Base-by-base conservation (phyloP, 129 eudicot species). In the Cynara cardunculus region DNA sequence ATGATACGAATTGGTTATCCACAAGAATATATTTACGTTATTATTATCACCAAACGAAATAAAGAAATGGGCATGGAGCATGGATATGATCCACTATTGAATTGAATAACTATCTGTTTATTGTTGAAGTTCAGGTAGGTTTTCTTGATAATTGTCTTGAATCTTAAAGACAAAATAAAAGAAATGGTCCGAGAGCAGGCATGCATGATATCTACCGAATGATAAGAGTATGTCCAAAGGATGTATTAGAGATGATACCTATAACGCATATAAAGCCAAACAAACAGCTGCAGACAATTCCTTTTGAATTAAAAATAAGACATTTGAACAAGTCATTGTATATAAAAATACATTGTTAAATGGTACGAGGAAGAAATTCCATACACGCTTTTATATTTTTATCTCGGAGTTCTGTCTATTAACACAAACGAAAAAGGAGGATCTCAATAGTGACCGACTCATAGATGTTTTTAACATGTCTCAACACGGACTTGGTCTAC, bases 401-500 rank as follows among this genome's bases (percentile, higher is more conserved):
- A 41, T 73, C 31, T 44, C n/a, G 37, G 26, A 73, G 62, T 56
- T 56, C 64, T 18, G 64, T 56, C 2, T 56, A 18, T 19, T 56
- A 13, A 73, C 35, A 25, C 77, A 73, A 44, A 56, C 24, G 6
- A 56, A 56, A 56, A 0, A 5, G 14, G 64, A 56, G 64, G 64
- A 56, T 18, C 24, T 56, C 24, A 56, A 56, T 10, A 56, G 5
- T 56, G 64, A 56, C 64, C 22, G 5, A 18, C 64, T 56, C 64
- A n/a, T 56, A 9, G 0, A 56, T 56, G 1, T 56, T 39, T 12
- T 26, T 24, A 65, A 66, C 26, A 67, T 41, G 61, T 77, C 66
- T 19, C 26, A 76, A 76, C 80, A 13, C 25, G 19, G 80, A 76
- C 71, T 76, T 76, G 59, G 80, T 61, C 56, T 12, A 49, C 11